Conservation (phyloP, 2,329 filamentous ascomycete species). For the Phialophora macrospora region DNA sequence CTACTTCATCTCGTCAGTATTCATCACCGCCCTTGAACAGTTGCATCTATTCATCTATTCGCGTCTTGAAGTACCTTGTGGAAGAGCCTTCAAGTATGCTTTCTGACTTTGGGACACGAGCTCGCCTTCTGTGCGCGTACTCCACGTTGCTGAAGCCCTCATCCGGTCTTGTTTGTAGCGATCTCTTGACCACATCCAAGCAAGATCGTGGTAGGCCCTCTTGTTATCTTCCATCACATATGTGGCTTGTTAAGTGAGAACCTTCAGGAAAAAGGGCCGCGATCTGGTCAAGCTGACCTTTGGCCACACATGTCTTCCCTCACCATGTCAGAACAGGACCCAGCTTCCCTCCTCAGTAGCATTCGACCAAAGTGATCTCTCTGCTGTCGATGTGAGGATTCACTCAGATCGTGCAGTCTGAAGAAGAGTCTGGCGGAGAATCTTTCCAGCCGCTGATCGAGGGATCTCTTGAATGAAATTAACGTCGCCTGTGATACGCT, state of each 20-base stretch:
- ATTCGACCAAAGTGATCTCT: neutral
- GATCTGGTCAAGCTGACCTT: neutral
- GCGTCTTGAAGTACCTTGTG: too few relatives aligned
- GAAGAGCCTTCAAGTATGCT: neutral
- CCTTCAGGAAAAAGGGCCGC: neutral
- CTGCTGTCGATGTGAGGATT: neutral
- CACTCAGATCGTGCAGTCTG: conserved; percentile 20
- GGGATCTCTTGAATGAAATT: conserved; percentile 57
- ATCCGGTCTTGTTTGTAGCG: neutral
- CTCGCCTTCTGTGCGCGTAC: neutral
- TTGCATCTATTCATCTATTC: neutral
- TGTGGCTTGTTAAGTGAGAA: neutral
- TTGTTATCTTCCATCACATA: neutral
- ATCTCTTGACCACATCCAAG: neutral
- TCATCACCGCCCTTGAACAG: neutral
- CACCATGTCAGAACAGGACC: neutral
- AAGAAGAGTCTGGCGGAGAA: conserved; percentile 44
- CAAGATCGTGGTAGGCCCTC: neutral
- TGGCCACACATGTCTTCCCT: neutral
- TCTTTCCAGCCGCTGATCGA: conserved; percentile 57
- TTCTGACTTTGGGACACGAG: neutral
- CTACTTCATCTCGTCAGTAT: neutral
- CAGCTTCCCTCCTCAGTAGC: neutral
- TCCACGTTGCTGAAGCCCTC: neutral
- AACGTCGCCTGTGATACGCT: conserved; percentile 54